A percentile compares a stretch with the other conserved stretches of the same genome.
These are phyloP conservation scores for Plasmodium vivax DNA, from an alignment of 169 alveolate genomes.

Conservation along the genomic window DNA sequence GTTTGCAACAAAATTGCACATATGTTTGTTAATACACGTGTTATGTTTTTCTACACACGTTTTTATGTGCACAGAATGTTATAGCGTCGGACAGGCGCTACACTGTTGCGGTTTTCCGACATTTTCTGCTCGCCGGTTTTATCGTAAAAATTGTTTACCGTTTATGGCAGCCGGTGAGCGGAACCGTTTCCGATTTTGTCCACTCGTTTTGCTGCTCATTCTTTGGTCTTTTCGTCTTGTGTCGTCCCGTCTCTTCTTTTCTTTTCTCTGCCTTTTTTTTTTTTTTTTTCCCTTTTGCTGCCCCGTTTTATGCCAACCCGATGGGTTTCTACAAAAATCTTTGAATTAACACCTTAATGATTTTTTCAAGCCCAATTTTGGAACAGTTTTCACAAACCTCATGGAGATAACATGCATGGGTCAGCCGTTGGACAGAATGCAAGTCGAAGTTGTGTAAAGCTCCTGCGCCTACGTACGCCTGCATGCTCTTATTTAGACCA, in stretches of 20 bases:
- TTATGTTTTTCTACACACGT: not conserved
- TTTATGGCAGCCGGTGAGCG: not conserved
- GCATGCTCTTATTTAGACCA: not conserved
- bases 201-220: not conserved
- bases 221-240: not conserved
- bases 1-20: not conserved
- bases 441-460: not conserved
- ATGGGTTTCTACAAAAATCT: conserved; percentile 24
- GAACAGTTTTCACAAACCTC: not conserved
- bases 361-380: conserved; percentile 3
- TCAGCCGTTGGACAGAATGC: not conserved
- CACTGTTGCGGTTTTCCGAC: not conserved
- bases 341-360: conserved; percentile 48
- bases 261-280: not conserved
- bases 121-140: not conserved
- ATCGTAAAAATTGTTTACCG: not conserved
- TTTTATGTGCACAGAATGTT: not conserved
- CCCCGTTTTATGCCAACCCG: not conserved
- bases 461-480: not conserved
- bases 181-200: not conserved
- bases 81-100: not conserved
- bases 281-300: not conserved
- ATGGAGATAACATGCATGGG: not conserved
- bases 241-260: not conserved
- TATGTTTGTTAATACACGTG: not conserved